Conservation (phyloP, 2,329 filamentous ascomycete species). For the Xenoacremonium recifei region DNA sequence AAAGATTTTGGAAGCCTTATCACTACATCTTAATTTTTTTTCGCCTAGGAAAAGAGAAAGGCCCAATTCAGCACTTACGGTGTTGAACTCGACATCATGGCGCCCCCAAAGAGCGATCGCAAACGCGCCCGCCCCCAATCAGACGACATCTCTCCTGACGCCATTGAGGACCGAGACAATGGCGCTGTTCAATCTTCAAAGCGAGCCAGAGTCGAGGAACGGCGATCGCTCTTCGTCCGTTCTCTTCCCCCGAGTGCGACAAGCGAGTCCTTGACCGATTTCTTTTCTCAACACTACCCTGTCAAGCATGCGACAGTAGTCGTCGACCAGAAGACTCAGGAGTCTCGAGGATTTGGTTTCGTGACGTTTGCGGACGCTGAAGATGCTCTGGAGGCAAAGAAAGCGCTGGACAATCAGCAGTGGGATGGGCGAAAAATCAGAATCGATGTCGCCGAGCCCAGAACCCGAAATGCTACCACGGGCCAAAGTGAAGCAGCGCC, state of each 20-base stretch:
- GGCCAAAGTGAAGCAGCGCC: constrained; percentile 45
- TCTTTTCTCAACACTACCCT: constrained; percentile 92
- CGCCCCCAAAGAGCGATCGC: constrained; percentile 28
- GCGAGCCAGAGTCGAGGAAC: constrained; percentile 58
- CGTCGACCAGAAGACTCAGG: constrained; percentile 78
- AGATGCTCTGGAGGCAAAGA: constrained; percentile 78
- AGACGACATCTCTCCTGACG: constrained; percentile 29
- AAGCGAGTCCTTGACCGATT: constrained; percentile 76
- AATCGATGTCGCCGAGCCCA: constrained; percentile 83
- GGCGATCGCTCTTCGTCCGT: constrained; percentile 83
- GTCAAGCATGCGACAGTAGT: constrained; percentile 97
- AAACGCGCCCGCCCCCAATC: constrained; percentile 35
- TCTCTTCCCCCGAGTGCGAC: constrained; percentile 78
- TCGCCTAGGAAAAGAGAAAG: constrained; percentile 6
- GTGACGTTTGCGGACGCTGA: constrained; percentile 94
- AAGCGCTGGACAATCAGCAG: constrained; percentile 74
- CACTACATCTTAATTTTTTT: constrained; percentile 22
- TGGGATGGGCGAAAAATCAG: constrained; percentile 80
- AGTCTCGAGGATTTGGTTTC: constrained; percentile 91
- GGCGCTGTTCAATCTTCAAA: constrained; percentile 41
- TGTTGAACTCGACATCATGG: constrained; percentile 20
- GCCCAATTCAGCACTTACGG: constrained; percentile 13
- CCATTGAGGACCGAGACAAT: constrained; percentile 32
- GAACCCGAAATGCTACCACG: constrained; percentile 64
- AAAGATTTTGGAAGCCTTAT: constrained; percentile 14